phyloP scores from a whole-genome alignment of 495 filamentous ascomycete species.

The Elaphomyces granulatus region DNA sequence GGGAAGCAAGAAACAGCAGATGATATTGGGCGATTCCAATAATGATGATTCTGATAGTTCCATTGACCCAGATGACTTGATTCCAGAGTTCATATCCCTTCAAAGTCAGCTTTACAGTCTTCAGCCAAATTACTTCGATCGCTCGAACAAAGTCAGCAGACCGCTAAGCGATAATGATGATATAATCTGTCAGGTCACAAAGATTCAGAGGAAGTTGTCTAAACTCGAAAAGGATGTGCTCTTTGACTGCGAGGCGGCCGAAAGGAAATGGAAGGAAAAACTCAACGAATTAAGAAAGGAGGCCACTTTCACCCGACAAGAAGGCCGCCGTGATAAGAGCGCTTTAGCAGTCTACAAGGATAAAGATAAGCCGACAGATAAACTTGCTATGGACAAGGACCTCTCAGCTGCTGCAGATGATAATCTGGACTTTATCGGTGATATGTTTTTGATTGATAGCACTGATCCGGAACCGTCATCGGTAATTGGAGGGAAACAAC shows the following conservation, averaged over 20 bases:
- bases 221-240: constrained; percentile 72
- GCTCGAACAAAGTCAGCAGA: constrained; percentile 17
- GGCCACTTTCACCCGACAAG: constrained; percentile 24
- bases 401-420: constrained; percentile 37
- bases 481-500: too few relatives aligned
- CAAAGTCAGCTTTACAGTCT: constrained; percentile 59
- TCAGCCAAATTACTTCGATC: constrained; percentile 43
- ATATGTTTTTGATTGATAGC: constrained; percentile 47
- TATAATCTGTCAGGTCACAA: constrained; percentile 39
- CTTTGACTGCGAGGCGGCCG: constrained; percentile 66
- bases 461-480: constrained; percentile 10
- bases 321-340: too few relatives aligned
- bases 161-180: constrained; percentile 12
- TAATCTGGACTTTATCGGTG: constrained; percentile 47
- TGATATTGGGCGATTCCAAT: constrained; percentile 7
- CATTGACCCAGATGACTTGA: constrained; percentile 55
- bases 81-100: constrained; percentile 57
- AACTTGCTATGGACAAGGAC: constrained; percentile 36
- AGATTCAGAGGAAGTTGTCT: constrained; percentile 53
- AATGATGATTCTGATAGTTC: constrained; percentile 39
- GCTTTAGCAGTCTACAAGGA: too few relatives aligned
- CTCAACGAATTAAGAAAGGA: constrained; percentile 52
- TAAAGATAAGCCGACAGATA: constrained; percentile 32
- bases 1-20: constrained; percentile 17
- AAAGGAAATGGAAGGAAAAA: constrained; percentile 55